These are phyloP conservation scores for Rickenella mellea DNA, from an alignment of 768 basidiomycete genomes.

Conservation along the genomic window DNA sequence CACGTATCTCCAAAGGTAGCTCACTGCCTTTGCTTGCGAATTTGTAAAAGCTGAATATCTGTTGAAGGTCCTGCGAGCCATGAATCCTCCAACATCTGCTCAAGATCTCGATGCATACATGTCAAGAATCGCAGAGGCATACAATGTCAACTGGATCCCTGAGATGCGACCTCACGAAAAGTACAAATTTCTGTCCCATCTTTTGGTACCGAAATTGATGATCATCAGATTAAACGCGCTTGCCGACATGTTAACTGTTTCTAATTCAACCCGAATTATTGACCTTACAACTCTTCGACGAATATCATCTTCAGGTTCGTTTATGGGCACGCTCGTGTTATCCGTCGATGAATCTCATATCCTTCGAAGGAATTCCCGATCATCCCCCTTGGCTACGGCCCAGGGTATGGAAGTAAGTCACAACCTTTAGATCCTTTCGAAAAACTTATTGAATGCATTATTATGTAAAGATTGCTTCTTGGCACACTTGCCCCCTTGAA, in stretches of 20 bases:
- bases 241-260: constrained; percentile 49
- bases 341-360: constrained; percentile 4
- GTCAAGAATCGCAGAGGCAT: constrained; percentile 38
- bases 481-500: constrained; percentile 52
- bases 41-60: constrained; percentile 2
- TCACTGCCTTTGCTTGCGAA: not conserved
- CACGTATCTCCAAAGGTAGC: constrained; percentile 45
- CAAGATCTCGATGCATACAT: constrained; percentile 48
- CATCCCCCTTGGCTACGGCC: constrained; percentile 70
- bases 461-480: constrained; percentile 42
- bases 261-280: constrained; percentile 35
- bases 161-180: constrained; percentile 52
- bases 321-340: not conserved
- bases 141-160: constrained; percentile 52
- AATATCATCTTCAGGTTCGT: constrained; percentile 54
- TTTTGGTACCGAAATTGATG: constrained; percentile 1
- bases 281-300: constrained; percentile 46
- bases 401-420: constrained; percentile 64
- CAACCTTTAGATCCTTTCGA: not conserved
- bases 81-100: constrained; percentile 48
- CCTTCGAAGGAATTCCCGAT: constrained; percentile 53
- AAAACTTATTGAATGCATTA: constrained; percentile 3
- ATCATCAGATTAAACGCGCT: constrained; percentile 38
- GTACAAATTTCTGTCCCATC: constrained; percentile 26
- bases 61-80: constrained; percentile 38